A percentile compares a stretch with the other conserved stretches of the same genome.
These are phyloP conservation scores for Hyaloscypha variabilis DNA, from an alignment of 495 filamentous ascomycete species.

Conservation along the genomic window DNA sequence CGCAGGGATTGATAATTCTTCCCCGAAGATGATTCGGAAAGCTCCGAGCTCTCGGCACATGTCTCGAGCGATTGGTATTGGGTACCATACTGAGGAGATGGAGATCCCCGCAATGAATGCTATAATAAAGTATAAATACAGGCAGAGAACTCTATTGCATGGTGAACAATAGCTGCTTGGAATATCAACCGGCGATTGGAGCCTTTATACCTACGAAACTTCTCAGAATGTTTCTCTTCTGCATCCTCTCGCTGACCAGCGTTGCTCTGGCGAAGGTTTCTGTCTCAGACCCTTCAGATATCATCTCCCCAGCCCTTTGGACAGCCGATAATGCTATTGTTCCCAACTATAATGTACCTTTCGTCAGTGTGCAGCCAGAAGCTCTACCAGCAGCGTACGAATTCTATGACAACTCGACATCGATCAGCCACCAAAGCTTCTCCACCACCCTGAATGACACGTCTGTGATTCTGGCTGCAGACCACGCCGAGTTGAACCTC, in stretches of 20 bases:
- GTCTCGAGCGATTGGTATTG: no score
- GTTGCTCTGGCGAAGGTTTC: not conserved
- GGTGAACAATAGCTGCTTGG: not conserved
- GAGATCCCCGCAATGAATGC: no score
- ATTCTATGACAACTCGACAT: slow-evolving; percentile 11
- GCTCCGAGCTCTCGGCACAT: no score
- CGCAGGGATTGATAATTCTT: no score
- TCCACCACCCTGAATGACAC: slow-evolving; percentile 15
- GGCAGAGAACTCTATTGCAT: not conserved
- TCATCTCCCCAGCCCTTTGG: slow-evolving; percentile 8
- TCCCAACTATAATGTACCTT: slow-evolving; percentile 13
- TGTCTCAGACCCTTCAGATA: slow-evolving; percentile 14
- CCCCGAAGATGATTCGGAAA: no score
- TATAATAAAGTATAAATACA: not conserved
- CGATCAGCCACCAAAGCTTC: slow-evolving; percentile 15
- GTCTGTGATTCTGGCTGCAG: slow-evolving; percentile 14
- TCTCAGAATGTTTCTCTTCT: not conserved
- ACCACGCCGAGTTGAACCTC: slow-evolving; percentile 13
- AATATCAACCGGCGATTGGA: not conserved
- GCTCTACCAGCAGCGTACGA: slow-evolving; percentile 4
- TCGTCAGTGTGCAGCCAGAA: slow-evolving; percentile 12
- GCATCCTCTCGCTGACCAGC: not conserved
- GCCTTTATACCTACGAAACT: not conserved
- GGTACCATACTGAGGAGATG: no score
- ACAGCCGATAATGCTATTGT: slow-evolving; percentile 17